Base-by-base conservation (phyloP, 2,329 filamentous ascomycete genomes). In the Blastomyces parvus region DNA sequence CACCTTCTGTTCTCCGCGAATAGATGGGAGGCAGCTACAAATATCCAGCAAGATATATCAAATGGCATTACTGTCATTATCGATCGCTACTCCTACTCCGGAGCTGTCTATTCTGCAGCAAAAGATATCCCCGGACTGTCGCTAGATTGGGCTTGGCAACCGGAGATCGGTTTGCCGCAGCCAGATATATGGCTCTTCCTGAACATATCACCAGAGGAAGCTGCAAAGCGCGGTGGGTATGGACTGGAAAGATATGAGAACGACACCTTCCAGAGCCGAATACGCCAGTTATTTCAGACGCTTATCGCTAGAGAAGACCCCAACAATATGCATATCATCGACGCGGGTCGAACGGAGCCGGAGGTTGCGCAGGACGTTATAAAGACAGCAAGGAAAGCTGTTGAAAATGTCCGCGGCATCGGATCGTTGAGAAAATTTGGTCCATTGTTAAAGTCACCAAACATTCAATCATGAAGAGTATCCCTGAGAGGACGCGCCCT, bases 21-120 rank as follows among this genome's bases (percentile, higher is more conserved):
- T 74, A 83, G 92, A 58, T 96, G 92, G 92, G 92, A 96, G 72
- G 74, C 80, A 50, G 76, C 78, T 17, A 71, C 72, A 36, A 70
- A 70, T 53, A 80, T 81, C 44, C 70, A 75, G 42, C 65, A 73
- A 46, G 74, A 79, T 61, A 79, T 97, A 6, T 77, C 80, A 0
- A 74, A 80, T 1, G 92, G 93, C 9, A 86, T 82, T 25, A 94
- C 86, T 0, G 82, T 99, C 40, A 81, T 99, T 48, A 87, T 93
- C 68, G 94, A 99, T 76, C 87, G 94, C 58, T 99, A 97, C 79
- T 96, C 95, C 74, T 93, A 96, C 79, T 94, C 89, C 25, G 94
- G 94, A 62, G 89, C 92, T 63, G 91, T 97, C 59, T 99, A 97
- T 79, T 91, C 88, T 30, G 90, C 91, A 0, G 93, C 94, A 3